Conservation (phyloP, 805 yeast species). For the Wickerhamomyces tratensis region DNA sequence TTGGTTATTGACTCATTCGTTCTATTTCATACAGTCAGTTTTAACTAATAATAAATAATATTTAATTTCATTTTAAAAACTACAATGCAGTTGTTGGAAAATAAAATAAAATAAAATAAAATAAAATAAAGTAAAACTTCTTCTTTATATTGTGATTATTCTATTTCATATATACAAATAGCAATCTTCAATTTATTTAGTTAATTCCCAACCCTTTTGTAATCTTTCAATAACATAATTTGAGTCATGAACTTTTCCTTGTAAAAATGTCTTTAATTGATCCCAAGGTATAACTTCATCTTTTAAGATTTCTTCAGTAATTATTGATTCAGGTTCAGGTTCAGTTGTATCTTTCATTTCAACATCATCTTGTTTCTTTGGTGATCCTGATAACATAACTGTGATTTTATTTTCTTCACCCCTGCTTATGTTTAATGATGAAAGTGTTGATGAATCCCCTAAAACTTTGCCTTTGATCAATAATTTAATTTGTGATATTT, state of each 20-base stretch:
- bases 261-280: slow-evolving; percentile 27
- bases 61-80: too few species aligned
- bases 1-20: too few species aligned
- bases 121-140: too few species aligned
- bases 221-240: slow-evolving; percentile 23
- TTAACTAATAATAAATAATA: too few species aligned
- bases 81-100: too few species aligned
- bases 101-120: too few species aligned
- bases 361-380: slow-evolving; percentile 3
- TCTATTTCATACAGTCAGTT: too few species aligned
- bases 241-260: slow-evolving; percentile 23
- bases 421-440: slow-evolving; percentile 17
- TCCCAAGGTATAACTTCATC: slow-evolving; percentile 31
- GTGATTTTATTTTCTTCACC: slow-evolving; percentile 26
- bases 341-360: not conserved
- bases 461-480: slow-evolving; percentile 55
- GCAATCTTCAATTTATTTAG: slow-evolving; percentile 11
- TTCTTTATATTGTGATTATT: too few species aligned
- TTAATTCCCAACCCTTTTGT: slow-evolving; percentile 29
- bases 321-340: slow-evolving; percentile 1
- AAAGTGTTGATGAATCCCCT: slow-evolving; percentile 36
- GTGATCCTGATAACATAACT: slow-evolving; percentile 28
- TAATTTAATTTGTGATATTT: slow-evolving; percentile 35
- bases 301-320: not conserved
- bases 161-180: not conserved